Evolutionary conservation across 331 rosid species (phyloP).

Genomic region (Saraca asoca): DNA sequence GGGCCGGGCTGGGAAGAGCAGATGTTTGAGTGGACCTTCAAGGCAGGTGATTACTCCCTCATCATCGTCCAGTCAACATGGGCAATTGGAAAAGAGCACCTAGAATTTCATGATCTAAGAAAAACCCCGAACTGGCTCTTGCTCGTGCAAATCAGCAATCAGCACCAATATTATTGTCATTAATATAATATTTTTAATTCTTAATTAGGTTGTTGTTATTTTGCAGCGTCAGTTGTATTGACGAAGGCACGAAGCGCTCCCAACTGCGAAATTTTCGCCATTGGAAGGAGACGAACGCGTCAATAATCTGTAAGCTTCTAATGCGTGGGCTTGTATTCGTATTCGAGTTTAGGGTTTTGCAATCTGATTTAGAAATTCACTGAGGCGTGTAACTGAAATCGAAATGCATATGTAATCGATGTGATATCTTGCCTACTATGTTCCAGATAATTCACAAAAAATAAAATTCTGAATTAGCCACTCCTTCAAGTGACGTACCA

Average conservation of each 20-base stretch:
- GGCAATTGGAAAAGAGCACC: too few relatives aligned
- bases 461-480: too few relatives aligned
- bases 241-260: too few relatives aligned
- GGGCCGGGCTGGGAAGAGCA: neutral
- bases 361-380: neutral
- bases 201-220: neutral
- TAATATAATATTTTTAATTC: too few relatives aligned
- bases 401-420: too few relatives aligned
- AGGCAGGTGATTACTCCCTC: neutral
- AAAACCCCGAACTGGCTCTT: neutral
- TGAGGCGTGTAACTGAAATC: too few relatives aligned
- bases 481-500: too few relatives aligned
- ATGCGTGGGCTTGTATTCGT: neutral
- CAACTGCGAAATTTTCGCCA: neutral
- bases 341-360: constrained; percentile 14
- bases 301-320: neutral
- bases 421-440: too few relatives aligned
- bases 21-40: neutral
- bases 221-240: neutral
- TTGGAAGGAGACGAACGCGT: neutral
- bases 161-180: too few relatives aligned
- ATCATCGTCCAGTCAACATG: neutral
- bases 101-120: too few relatives aligned
- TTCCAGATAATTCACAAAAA: too few relatives aligned
- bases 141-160: too few relatives aligned